These are phyloP conservation scores for Colletotrichum gloeosporioides DNA, from an alignment of 2,329 filamentous ascomycete species.

Conservation along the genomic window DNA sequence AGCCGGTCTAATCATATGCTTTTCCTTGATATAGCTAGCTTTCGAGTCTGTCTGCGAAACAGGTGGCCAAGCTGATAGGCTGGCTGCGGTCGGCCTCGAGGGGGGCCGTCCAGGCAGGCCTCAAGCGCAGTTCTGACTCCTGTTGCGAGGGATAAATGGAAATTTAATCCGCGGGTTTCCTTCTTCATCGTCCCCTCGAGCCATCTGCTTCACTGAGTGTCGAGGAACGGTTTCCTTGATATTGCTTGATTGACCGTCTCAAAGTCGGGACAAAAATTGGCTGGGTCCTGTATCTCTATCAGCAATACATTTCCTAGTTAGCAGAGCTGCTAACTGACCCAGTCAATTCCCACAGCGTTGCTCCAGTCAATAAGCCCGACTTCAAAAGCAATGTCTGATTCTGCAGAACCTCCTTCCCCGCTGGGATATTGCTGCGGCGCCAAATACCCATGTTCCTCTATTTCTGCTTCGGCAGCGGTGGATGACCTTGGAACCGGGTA, in stretches of 20 bases:
- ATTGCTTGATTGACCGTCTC: background rate
- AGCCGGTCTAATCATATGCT: background rate
- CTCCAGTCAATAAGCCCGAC: background rate
- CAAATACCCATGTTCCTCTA: background rate
- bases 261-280: background rate
- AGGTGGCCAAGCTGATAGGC: background rate
- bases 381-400: background rate
- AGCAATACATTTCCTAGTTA: background rate
- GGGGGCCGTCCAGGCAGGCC: background rate
- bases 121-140: background rate
- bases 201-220: background rate
- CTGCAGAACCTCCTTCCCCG: background rate
- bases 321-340: background rate
- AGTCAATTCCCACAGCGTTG: background rate
- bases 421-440: background rate
- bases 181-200: background rate
- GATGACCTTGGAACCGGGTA: background rate
- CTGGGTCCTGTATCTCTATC: background rate
- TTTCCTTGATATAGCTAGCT: background rate
- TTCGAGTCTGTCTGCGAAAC: background rate
- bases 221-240: background rate
- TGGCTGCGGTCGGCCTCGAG: background rate
- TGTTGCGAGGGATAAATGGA: background rate
- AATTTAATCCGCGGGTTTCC: background rate
- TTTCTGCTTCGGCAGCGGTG: background rate